Conservation (phyloP, 345 rosid genomes). For the Aquilaria sinensis region DNA sequence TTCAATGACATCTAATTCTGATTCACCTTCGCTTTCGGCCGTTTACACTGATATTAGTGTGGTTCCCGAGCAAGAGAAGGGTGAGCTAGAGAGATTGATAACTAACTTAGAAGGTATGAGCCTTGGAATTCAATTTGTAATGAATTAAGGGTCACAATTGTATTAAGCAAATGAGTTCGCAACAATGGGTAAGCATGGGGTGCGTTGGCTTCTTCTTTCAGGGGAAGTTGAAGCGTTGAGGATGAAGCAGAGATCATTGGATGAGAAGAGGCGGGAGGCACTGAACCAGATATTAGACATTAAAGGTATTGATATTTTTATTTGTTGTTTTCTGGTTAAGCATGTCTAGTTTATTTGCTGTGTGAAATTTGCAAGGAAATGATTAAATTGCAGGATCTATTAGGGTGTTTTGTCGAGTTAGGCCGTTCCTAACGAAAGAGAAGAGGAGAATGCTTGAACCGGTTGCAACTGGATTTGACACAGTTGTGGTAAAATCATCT, state of each 20-base stretch:
- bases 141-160: background rate
- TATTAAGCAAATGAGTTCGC: background rate
- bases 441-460: constrained; percentile 44
- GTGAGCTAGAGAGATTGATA: constrained; percentile 53
- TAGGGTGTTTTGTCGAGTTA: constrained; percentile 79
- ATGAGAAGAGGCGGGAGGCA: constrained; percentile 54
- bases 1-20: constrained; percentile 28
- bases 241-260: constrained; percentile 49
- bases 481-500: constrained; percentile 39
- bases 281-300: constrained; percentile 67
- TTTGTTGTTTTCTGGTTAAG: constrained; percentile 2
- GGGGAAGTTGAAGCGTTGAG: constrained; percentile 54
- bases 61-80: constrained; percentile 72
- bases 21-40: constrained; percentile 28
- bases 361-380: background rate
- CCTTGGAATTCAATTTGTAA: background rate
- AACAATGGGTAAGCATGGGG: background rate
- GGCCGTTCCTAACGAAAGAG: constrained; percentile 41
- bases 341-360: background rate
- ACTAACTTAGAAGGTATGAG: constrained; percentile 52
- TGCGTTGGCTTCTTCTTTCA: constrained; percentile 23
- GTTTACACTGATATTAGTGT: constrained; percentile 61
- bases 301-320: constrained; percentile 42
- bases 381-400: constrained; percentile 60
- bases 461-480: constrained; percentile 36